phyloP scores from a whole-genome alignment of 805 yeast species.

The Ogataea pilisensis region DNA sequence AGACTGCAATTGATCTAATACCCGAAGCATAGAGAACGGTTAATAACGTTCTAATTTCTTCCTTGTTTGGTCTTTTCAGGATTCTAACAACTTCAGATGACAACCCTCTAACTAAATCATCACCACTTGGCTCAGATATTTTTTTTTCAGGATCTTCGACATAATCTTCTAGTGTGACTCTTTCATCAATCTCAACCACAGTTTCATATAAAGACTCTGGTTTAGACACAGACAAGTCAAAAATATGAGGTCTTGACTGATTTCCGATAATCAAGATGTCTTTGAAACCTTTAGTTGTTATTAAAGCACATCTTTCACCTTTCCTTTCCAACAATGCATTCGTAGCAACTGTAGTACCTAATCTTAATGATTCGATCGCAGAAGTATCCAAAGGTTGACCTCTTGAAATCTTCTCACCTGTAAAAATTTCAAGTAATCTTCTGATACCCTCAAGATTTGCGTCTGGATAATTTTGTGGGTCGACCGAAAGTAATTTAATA shows the following conservation, averaged over 20 bases:
- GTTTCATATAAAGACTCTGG: slow-evolving; percentile 67
- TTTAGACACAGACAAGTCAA: slow-evolving; percentile 72
- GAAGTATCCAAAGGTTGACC: slow-evolving; percentile 58
- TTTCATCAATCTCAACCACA: slow-evolving; percentile 84
- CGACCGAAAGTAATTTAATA: slow-evolving; percentile 80
- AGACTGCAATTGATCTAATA: slow-evolving; percentile 64
- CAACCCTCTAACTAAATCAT: slow-evolving; percentile 46
- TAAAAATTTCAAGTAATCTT: slow-evolving; percentile 60
- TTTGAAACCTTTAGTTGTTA: slow-evolving; percentile 85
- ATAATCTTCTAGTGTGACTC: slow-evolving; percentile 80
- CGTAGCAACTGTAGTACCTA: slow-evolving; percentile 97
- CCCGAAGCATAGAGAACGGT: slow-evolving; percentile 49
- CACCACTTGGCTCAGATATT: slow-evolving; percentile 25
- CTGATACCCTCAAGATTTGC: slow-evolving; percentile 93
- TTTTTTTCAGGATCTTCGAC: slow-evolving; percentile 61
- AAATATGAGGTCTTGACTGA: slow-evolving; percentile 87
- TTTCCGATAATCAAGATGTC: slow-evolving; percentile 84
- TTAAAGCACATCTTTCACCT: slow-evolving; percentile 81
- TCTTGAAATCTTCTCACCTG: slow-evolving; percentile 52
- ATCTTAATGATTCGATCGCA: slow-evolving; percentile 62
- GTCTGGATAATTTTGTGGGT: slow-evolving; percentile 81
- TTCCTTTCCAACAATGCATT: slow-evolving; percentile 90
- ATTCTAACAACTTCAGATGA: slow-evolving; percentile 68
- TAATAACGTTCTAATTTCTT: slow-evolving; percentile 39
- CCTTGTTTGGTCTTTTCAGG: slow-evolving; percentile 45